Evolutionary conservation across 2,329 filamentous ascomycete genomes (phyloP).

Genomic region (Coniochaeta ligniaria): DNA sequence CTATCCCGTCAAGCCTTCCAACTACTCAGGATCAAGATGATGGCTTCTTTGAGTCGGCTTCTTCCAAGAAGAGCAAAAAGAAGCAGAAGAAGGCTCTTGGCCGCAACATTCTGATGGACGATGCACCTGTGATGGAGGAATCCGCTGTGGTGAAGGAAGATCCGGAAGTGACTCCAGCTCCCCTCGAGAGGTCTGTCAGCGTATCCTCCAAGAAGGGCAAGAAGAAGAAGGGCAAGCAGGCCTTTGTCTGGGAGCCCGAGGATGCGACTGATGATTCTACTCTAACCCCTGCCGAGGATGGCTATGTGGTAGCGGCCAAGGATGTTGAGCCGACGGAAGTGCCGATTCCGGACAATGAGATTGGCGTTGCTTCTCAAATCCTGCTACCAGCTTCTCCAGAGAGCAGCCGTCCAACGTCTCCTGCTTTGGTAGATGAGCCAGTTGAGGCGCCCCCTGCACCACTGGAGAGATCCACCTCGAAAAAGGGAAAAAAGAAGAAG

Average conservation of each 20-base stretch:
- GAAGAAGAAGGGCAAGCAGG: slow-evolving; percentile 18
- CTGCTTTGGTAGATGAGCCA: not conserved
- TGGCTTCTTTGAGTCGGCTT: slow-evolving; percentile 1
- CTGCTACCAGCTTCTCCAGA: slow-evolving; percentile 2
- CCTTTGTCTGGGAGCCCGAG: slow-evolving; percentile 12
- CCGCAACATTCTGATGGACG: not conserved
- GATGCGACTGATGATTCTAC: not conserved
- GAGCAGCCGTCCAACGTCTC: not conserved
- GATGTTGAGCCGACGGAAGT: slow-evolving; percentile 1
- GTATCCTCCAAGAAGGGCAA: slow-evolving; percentile 2
- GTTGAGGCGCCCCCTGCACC: not conserved
- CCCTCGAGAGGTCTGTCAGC: not conserved
- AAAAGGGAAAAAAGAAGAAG: slow-evolving; percentile 13
- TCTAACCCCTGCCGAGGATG: not conserved
- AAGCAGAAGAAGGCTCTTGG: slow-evolving; percentile 2
- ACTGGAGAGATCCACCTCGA: slow-evolving; percentile 4
- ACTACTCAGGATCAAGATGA: not conserved
- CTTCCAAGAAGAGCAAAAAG: slow-evolving; percentile 10
- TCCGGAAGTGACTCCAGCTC: not conserved
- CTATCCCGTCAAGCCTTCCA: not conserved
- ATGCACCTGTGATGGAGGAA: not conserved
- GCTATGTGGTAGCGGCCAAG: not conserved
- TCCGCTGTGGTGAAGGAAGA: not conserved
- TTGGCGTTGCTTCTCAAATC: not conserved
- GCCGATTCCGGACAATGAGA: not conserved